Evolutionary conservation across 2,329 filamentous ascomycete genomes (phyloP).

Genomic region (Aspergillus ibericus): DNA sequence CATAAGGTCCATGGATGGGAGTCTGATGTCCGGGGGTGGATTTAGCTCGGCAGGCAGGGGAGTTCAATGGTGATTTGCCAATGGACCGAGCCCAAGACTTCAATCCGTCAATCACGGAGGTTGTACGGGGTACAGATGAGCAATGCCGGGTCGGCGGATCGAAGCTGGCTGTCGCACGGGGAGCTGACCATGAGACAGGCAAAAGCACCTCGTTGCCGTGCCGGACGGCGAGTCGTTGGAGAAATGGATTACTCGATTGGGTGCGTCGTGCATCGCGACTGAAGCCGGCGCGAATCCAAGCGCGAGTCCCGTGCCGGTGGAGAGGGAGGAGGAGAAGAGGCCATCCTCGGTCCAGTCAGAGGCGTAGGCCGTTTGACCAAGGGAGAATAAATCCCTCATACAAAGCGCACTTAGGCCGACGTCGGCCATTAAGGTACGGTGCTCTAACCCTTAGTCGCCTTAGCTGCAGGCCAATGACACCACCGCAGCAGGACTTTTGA

Average conservation of each 20-base stretch:
- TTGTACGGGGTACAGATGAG: neutral
- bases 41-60: neutral
- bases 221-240: slow-evolving; percentile 3
- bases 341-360: neutral
- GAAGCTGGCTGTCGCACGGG: neutral
- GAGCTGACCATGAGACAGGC: slow-evolving; percentile 5
- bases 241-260: neutral
- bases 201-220: slow-evolving; percentile 2
- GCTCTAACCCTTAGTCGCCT: neutral
- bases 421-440: slow-evolving; percentile 5
- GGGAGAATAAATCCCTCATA: slow-evolving; percentile 26
- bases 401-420: slow-evolving; percentile 11
- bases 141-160: slow-evolving; percentile 6
- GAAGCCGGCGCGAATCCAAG: slow-evolving; percentile 5
- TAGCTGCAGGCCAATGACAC: neutral
- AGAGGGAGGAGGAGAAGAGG: neutral
- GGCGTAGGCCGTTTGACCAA: neutral
- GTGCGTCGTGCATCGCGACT: neutral
- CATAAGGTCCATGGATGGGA: neutral
- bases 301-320: slow-evolving; percentile 4
- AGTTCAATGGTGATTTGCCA: slow-evolving; percentile 4
- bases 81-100: slow-evolving; percentile 2
- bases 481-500: slow-evolving; percentile 1
- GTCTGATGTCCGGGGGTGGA: neutral
- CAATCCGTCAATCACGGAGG: neutral